phyloP scores from a whole-genome alignment of 2,329 filamentous ascomycete genomes.

The Neocucurbitaria cava region DNA sequence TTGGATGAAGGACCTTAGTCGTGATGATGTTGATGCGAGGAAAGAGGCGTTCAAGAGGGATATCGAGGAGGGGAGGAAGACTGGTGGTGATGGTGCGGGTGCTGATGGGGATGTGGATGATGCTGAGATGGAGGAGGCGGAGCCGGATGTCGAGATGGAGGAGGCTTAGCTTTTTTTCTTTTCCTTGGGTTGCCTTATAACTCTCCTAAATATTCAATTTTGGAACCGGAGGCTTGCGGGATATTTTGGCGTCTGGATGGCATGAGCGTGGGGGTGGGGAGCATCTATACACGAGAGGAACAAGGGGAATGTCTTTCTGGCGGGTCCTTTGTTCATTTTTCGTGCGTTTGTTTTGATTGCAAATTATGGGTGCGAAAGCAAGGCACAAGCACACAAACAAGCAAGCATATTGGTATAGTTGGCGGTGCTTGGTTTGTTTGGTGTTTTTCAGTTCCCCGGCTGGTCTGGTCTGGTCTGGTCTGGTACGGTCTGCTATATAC shows the following conservation, averaged over 20 bases:
- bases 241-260: not conserved
- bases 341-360: not conserved
- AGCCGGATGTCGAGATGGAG: no score
- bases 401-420: not conserved
- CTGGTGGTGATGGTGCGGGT: slow-evolving; percentile 24
- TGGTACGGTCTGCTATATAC: not conserved
- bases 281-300: not conserved
- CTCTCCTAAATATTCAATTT: no score
- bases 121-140: no score
- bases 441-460: no score
- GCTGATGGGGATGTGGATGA: slow-evolving; percentile 45
- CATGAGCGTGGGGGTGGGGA: not conserved
- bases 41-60: slow-evolving; percentile 47
- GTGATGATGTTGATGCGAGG: slow-evolving; percentile 55
- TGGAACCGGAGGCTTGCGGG: no score
- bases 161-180: no score
- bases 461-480: no score
- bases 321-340: not conserved
- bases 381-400: no score
- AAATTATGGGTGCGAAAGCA: no score
- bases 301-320: not conserved
- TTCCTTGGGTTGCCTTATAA: no score
- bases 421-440: not conserved
- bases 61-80: slow-evolving; percentile 32
- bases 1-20: slow-evolving; percentile 56